Conservation (phyloP, 305 asterid genomes). For the Fraxinus greggii region DNA sequence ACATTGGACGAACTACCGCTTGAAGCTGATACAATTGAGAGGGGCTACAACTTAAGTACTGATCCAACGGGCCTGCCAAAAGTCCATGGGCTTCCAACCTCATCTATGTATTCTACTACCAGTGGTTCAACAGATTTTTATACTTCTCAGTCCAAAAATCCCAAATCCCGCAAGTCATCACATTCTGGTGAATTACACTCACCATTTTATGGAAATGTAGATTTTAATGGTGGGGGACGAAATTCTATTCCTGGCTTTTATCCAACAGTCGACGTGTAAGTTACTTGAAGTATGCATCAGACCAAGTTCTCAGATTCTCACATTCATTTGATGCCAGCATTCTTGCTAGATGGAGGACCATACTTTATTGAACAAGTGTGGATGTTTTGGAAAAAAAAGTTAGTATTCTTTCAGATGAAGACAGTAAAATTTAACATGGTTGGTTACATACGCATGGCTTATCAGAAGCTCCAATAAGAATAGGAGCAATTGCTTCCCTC, state of each 20-base stretch:
- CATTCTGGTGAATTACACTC: constrained; percentile 85
- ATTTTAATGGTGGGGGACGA: constrained; percentile 70
- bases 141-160: constrained; percentile 52
- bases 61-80: constrained; percentile 87
- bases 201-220: constrained; percentile 44
- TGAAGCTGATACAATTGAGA: constrained; percentile 78
- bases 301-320: constrained; percentile 13
- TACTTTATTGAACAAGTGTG: constrained; percentile 19
- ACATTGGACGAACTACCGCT: constrained; percentile 83
- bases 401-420: constrained; percentile 39
- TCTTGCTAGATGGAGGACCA: constrained; percentile 18
- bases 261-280: constrained; percentile 54
- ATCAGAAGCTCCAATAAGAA: constrained; percentile 23
- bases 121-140: constrained; percentile 59
- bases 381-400: constrained; percentile 24
- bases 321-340: constrained; percentile 22
- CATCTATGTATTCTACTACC: constrained; percentile 56
- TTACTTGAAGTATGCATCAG: neutral
- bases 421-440: constrained; percentile 3
- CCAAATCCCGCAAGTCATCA: constrained; percentile 61
- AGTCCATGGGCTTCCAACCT: constrained; percentile 85
- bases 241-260: constrained; percentile 40
- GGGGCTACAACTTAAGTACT: constrained; percentile 64
- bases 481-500: constrained; percentile 19
- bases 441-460: constrained; percentile 11